phyloP scores from a whole-genome alignment of 2,329 filamentous ascomycete species.

The Diaporthe australafricana region DNA sequence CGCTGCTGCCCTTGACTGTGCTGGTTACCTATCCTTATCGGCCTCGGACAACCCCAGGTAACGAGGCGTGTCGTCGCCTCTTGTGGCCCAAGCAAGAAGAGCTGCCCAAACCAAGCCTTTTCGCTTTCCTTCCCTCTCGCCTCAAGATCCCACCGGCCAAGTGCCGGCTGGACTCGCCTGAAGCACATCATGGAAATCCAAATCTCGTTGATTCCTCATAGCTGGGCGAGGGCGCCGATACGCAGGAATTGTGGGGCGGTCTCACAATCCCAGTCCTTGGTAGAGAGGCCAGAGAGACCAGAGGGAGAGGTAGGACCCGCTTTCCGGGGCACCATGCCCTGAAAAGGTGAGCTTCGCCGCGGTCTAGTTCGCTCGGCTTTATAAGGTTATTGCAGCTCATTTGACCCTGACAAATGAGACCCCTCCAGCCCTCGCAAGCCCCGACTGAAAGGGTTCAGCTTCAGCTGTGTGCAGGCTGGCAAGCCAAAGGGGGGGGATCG shows the following conservation, averaged over 20 bases:
- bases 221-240: background rate
- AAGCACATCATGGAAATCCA: background rate
- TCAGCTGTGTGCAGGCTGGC: background rate
- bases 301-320: background rate
- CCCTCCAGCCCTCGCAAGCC: background rate
- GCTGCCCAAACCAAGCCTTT: background rate
- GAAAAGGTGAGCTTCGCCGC: constrained; percentile 6
- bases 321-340: background rate
- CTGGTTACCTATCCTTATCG: background rate
- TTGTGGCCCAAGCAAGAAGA: background rate
- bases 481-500: too few relatives aligned
- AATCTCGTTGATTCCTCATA: background rate
- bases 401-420: background rate
- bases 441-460: background rate
- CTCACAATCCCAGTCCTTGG: constrained; percentile 16
- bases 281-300: too few relatives aligned
- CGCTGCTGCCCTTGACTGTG: background rate
- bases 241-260: constrained; percentile 2
- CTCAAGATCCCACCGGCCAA: background rate
- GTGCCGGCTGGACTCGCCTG: background rate
- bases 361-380: constrained; percentile 22
- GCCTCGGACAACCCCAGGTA: background rate
- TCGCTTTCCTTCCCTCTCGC: background rate
- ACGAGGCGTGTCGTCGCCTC: background rate
- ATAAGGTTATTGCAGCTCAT: constrained; percentile 10